Evolutionary conservation across 2,329 filamentous ascomycete genomes (phyloP).

Genomic region (Blastomyces percursus): DNA sequence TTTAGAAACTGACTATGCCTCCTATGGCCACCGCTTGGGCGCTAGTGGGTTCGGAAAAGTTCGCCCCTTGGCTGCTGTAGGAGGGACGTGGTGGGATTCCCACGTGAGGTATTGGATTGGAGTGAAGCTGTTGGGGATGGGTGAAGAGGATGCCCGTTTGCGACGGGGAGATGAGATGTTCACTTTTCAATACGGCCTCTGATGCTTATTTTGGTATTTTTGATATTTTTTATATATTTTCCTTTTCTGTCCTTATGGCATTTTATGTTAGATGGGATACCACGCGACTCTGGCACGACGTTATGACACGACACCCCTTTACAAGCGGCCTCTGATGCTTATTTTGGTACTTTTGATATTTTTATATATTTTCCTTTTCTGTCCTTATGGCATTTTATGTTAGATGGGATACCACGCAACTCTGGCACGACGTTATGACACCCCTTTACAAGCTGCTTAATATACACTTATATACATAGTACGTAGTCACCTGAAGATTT

Average conservation of each 20-base stretch:
- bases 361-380: neutral
- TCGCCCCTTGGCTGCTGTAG: conserved; percentile 11
- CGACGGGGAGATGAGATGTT: conserved; percentile 14
- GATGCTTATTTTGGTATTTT: neutral
- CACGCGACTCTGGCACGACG: neutral
- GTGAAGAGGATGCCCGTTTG: conserved; percentile 5
- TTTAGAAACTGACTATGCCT: conserved; percentile 6
- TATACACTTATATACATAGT: neutral
- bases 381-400: neutral
- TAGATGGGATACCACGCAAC: neutral
- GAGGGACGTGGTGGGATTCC: conserved; percentile 14
- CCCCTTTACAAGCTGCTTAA: neutral
- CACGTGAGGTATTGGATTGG: conserved; percentile 14
- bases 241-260: neutral
- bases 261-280: neutral
- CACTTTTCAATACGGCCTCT: conserved; percentile 14
- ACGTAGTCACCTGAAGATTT: neutral
- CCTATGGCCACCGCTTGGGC: conserved; percentile 3
- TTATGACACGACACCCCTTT: neutral
- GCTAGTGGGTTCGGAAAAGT: conserved; percentile 2
- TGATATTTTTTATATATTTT: neutral
- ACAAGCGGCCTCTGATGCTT: conserved; percentile 9
- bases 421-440: neutral
- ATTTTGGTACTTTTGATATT: neutral
- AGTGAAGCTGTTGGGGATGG: conserved; percentile 11